Conservation (phyloP, 441 rosid species). For the Pelargonium australe region DNA sequence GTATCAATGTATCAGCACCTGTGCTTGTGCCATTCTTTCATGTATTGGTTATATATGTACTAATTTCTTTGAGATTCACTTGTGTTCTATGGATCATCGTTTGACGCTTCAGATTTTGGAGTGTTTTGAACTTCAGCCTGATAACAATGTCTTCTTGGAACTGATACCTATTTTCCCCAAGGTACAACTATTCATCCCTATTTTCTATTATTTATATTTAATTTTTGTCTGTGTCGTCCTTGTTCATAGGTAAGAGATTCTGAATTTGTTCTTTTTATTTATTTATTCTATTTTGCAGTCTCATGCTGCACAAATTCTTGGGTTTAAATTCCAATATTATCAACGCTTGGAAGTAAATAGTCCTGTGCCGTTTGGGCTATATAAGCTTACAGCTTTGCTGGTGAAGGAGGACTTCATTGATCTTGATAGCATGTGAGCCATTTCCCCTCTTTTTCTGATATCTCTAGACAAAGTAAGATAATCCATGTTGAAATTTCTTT, state of each 20-base stretch:
- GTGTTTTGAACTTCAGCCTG: constrained; percentile 91
- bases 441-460: background rate
- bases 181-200: constrained; percentile 37
- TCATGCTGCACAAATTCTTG: constrained; percentile 99
- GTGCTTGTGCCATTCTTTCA: background rate
- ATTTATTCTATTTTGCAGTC: constrained; percentile 50
- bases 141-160: constrained; percentile 62
- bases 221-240: background rate
- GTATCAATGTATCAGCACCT: background rate
- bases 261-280: too few relatives aligned
- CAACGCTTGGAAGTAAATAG: constrained; percentile 81
- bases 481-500: background rate
- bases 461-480: background rate
- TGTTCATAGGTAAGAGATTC: too few relatives aligned
- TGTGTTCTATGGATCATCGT: constrained; percentile 22
- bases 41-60: background rate
- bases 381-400: constrained; percentile 86
- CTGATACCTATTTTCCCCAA: constrained; percentile 94
- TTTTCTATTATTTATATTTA: constrained; percentile 9
- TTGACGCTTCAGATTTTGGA: constrained; percentile 69
- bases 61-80: constrained; percentile 2
- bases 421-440: constrained; percentile 91
- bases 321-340: constrained; percentile 97
- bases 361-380: constrained; percentile 87
- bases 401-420: constrained; percentile 91